A percentile compares a stretch with the other conserved stretches of the same genome.
Conservation (phyloP, 2,329 filamentous ascomycete genomes). For the Penicillium brasilianum region DNA sequence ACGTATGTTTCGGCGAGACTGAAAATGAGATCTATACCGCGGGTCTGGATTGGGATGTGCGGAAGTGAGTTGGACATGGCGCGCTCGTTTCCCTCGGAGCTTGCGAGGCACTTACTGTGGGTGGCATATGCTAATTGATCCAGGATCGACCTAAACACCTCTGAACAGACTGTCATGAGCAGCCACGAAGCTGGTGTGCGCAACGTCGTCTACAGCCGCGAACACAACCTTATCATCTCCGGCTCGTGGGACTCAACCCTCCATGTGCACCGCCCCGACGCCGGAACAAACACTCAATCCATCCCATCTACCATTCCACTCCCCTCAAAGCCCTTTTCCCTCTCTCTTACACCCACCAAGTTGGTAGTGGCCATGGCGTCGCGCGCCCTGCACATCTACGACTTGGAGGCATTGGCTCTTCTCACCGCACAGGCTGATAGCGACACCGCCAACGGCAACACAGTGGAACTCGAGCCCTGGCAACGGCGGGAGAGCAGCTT, state of each 20-base stretch:
- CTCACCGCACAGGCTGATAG: conserved; percentile 56
- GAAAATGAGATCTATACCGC: conserved; percentile 85
- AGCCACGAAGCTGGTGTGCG: conserved; percentile 81
- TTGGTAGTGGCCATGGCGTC: conserved; percentile 95
- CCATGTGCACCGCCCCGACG: conserved; percentile 72
- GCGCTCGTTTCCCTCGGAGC: conserved; percentile 38
- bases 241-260: conserved; percentile 93
- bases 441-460: conserved; percentile 41
- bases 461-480: conserved; percentile 73
- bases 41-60: conserved; percentile 85
- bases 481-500: conserved; percentile 91
- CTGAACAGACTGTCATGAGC: conserved; percentile 74
- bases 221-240: conserved; percentile 80
- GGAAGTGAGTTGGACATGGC: conserved; percentile 63
- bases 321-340: conserved; percentile 85
- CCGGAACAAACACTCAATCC: conserved; percentile 55
- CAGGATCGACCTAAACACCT: conserved; percentile 73
- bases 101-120: conserved; percentile 63
- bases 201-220: conserved; percentile 78
- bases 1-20: conserved; percentile 85
- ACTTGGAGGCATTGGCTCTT: conserved; percentile 70
- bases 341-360: conserved; percentile 78
- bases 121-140: conserved; percentile 49
- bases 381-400: conserved; percentile 92
- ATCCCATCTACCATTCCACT: conserved; percentile 70